These are phyloP conservation scores for Volvox africanus DNA, from an alignment of 139 green algal species.

Conservation along the genomic window DNA sequence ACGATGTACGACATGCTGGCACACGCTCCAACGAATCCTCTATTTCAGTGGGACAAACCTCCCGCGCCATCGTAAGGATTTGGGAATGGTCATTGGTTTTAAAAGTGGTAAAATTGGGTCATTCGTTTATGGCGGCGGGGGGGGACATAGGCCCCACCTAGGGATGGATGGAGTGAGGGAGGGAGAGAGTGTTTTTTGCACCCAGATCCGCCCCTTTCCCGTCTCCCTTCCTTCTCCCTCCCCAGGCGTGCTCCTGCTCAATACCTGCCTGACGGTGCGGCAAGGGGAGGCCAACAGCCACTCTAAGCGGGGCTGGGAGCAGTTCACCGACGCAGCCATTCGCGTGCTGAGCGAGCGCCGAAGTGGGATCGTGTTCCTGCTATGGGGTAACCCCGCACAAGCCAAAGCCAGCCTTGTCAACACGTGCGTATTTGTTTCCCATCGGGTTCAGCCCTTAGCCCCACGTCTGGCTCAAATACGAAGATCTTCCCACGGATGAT, in stretches of 20 bases:
- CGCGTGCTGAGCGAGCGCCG: conserved; percentile 70
- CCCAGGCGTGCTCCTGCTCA: conserved; percentile 94
- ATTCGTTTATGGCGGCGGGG: too few relatives aligned
- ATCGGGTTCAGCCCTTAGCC: too few relatives aligned
- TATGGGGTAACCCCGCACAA: conserved; percentile 87
- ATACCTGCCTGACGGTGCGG: conserved; percentile 93
- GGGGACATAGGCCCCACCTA: too few relatives aligned
- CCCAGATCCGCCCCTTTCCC: neutral
- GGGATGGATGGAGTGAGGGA: neutral
- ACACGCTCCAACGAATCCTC: too few relatives aligned
- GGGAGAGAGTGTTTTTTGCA: neutral
- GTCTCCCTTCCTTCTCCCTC: neutral
- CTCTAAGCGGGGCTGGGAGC: conserved; percentile 70
- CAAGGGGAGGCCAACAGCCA: conserved; percentile 88
- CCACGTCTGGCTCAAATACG: too few relatives aligned
- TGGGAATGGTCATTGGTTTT: too few relatives aligned
- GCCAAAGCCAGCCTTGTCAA: conserved; percentile 73
- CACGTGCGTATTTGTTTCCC: neutral
- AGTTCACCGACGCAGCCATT: conserved; percentile 91
- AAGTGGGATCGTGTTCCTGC: conserved; percentile 89
- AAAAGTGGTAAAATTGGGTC: too few relatives aligned
- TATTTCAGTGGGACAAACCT: too few relatives aligned
- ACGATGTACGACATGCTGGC: too few relatives aligned
- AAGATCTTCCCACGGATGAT: too few relatives aligned
- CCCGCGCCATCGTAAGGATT: too few relatives aligned